Evolutionary conservation across 192 early-diverging fungal genomes (phyloP).

Genomic region (Dissophora ornata): DNA sequence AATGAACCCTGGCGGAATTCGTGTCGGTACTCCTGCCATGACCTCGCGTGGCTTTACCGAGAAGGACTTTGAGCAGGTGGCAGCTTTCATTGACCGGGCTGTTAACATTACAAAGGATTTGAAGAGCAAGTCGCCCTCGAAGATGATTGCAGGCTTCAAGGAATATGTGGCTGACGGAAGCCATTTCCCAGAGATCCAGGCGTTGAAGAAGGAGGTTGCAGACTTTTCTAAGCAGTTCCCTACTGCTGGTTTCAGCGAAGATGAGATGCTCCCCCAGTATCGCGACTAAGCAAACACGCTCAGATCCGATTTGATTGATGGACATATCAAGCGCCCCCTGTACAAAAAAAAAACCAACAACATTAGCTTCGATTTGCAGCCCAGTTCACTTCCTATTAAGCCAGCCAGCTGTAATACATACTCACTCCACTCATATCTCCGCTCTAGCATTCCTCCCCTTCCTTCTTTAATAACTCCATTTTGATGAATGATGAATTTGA

Average conservation of each 20-base stretch:
- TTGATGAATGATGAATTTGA: too few relatives aligned
- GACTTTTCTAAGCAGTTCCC: conserved; percentile 90
- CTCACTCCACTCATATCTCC: not conserved
- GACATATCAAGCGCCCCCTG: not conserved
- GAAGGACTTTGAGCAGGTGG: conserved; percentile 89
- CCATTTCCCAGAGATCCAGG: conserved; percentile 67
- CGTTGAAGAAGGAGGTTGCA: conserved; percentile 83
- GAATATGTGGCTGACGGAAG: conserved; percentile 77
- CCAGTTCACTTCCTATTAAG: too few relatives aligned
- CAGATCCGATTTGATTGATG: too few relatives aligned
- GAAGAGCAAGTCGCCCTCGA: conserved; percentile 70
- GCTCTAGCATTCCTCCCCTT: not conserved
- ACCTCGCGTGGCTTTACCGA: conserved; percentile 91
- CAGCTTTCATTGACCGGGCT: conserved; percentile 88
- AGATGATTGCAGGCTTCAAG: conserved; percentile 94
- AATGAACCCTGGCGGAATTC: conserved; percentile 92
- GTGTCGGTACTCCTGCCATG: conserved; percentile 98
- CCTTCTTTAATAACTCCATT: not conserved
- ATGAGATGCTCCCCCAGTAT: conserved; percentile 68
- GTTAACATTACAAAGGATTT: conserved; percentile 83
- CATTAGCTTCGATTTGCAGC: too few relatives aligned
- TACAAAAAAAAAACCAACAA: conserved; percentile 4
- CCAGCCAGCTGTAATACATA: too few relatives aligned
- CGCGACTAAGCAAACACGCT: conserved; percentile 48
- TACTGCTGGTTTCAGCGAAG: conserved; percentile 83